Conservation (phyloP, 2,329 filamentous ascomycete genomes). For the Aureobasidium sp. region DNA sequence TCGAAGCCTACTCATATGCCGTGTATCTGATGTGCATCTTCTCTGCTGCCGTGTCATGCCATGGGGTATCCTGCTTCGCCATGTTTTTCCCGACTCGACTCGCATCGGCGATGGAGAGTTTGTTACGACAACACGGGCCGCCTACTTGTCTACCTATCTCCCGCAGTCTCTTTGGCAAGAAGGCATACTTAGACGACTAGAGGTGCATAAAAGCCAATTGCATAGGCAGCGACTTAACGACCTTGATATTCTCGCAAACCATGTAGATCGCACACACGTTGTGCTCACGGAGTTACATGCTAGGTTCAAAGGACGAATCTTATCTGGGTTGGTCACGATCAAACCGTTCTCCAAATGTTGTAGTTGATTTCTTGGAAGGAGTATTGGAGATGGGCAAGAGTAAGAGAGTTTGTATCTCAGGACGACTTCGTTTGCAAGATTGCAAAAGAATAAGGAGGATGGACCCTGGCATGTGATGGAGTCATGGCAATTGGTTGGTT, state of each 20-base stretch:
- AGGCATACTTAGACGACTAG: neutral
- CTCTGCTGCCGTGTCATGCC: neutral
- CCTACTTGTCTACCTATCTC: neutral
- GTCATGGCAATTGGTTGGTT: neutral
- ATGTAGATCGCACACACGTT: neutral
- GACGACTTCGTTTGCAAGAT: neutral
- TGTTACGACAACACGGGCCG: neutral
- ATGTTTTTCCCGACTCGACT: neutral
- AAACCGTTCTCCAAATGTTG: neutral
- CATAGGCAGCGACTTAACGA: neutral
- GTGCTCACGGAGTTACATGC: neutral
- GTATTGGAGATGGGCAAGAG: neutral
- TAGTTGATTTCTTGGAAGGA: neutral
- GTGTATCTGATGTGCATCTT: neutral
- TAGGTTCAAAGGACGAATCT: neutral
- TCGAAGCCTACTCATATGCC: neutral
- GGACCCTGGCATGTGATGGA: neutral
- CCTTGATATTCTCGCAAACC: neutral
- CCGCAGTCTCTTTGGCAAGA: neutral
- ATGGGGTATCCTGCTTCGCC: neutral
- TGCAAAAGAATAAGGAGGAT: neutral
- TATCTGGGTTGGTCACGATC: neutral
- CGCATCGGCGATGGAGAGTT: neutral
- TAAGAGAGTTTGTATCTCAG: neutral
- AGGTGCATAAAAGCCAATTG: neutral